These are phyloP conservation scores for Stephania cephalantha DNA, from an alignment of 164 flowering plant species.

Conservation along the genomic window DNA sequence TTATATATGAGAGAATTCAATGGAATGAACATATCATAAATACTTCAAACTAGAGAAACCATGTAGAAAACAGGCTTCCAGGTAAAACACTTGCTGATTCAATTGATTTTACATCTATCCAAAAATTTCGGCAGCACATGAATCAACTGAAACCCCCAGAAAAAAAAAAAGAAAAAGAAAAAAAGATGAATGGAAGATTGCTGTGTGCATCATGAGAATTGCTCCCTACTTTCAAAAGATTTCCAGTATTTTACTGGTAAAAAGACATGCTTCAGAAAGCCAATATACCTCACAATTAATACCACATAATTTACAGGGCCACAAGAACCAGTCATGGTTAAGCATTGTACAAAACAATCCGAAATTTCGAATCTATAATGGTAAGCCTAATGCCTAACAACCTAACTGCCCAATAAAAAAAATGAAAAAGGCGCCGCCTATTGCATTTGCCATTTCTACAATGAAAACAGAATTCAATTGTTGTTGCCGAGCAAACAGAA, in stretches of 20 bases:
- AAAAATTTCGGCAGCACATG: neutral
- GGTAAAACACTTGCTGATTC: no score
- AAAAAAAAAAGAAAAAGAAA: neutral
- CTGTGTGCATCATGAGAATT: neutral
- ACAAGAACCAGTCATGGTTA: constrained; percentile 18
- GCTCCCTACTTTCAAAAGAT: neutral
- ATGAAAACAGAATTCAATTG: neutral
- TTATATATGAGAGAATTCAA: no score
- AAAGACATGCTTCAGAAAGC: neutral
- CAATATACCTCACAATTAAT: constrained; percentile 30
- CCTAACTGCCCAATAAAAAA: neutral
- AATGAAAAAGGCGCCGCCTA: neutral
- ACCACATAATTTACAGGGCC: constrained; percentile 36
- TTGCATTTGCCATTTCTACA: constrained; percentile 4
- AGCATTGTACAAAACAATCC: constrained; percentile 4
- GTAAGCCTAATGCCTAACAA: neutral
- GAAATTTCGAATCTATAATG: neutral
- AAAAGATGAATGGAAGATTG: neutral
- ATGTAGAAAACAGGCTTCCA: no score
- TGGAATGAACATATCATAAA: no score
- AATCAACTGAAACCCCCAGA: neutral
- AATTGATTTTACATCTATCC: no score
- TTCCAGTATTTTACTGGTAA: neutral
- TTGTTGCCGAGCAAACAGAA: neutral
- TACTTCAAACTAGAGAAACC: no score